Base-by-base conservation (phyloP, 805 yeast genomes). In the Blastobotrys parvus region DNA sequence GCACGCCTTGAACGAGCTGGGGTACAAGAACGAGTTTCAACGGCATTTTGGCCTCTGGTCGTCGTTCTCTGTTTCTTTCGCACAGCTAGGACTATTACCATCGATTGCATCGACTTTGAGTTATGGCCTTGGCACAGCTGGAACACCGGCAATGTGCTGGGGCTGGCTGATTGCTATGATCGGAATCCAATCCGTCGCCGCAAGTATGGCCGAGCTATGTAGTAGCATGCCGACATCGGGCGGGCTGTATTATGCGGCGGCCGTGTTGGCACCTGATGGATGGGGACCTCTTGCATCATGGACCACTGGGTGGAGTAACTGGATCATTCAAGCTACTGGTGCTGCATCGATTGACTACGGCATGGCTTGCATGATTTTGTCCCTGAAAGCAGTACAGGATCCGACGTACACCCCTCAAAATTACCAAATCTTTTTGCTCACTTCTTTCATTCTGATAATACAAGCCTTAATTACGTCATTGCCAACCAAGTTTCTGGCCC, bases 171-270 rank as follows among this genome's bases (percentile, higher is more conserved):
- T 25, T 8, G 11, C 11, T 8, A 8, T 11, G 10, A 7, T 25
- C 29, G 29, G 7, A 11, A 8, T 11, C 11, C 29, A 8, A 11
- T 25, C 29, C 11, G 11, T 25, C 29, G 29, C 29, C 11, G 29
- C 29, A 8, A 66, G 80, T 13, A 74, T 82, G 78, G 70, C 84
- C 3, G 82, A 80, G 53, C 60, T 80, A 45, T 84, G 80, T 0
- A 72, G 80, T 30, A 72, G 86, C 1, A 74, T 79, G 50, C 89
- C 90, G 21, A 81, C 89, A 1, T 74, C 82, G 18, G 89, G 89
- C 42, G 89, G 89, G 5, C 64, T 81, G 35, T 82, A 80, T 56
- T 77, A 73, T 57, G 77, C 82, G 80, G 75, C 84, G 19, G 55
- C 57, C 7, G 38, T 44, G 21, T 44, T 57, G n/a, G 49, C 59